Percentiles rank a stretch among this genome's conserved stretches.
Evolutionary conservation across 306 rosid genomes (phyloP).

Genomic region (Coriaria nepalensis): DNA sequence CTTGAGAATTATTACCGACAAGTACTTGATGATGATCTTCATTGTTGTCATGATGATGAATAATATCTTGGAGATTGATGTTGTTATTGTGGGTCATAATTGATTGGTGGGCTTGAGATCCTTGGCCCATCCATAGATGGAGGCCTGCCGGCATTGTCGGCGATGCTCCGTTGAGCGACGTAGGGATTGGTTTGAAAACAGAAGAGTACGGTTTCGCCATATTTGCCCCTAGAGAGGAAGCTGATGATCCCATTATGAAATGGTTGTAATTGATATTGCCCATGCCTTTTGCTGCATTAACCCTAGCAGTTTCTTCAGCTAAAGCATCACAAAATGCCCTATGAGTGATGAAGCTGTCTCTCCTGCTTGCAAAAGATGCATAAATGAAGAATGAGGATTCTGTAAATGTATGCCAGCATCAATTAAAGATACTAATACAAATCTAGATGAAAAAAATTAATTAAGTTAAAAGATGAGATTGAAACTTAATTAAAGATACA

Average conservation of each 20-base stretch:
- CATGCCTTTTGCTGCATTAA: constrained; percentile 37
- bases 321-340: constrained; percentile 89
- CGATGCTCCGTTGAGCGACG: constrained; percentile 17
- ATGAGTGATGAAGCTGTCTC: constrained; percentile 89
- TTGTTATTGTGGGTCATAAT: constrained; percentile 12
- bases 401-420: too few species aligned
- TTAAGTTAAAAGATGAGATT: too few species aligned
- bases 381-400: too few species aligned
- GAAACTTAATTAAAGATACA: too few species aligned
- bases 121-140: constrained; percentile 45
- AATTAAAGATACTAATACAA: not conserved
- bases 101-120: constrained; percentile 15
- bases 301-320: constrained; percentile 87
- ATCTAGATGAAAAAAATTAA: not conserved
- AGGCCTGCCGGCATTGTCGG: constrained; percentile 23
- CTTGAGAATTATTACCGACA: constrained; percentile 13
- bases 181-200: constrained; percentile 41
- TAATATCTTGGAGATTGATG: constrained; percentile 18
- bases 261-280: constrained; percentile 26
- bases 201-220: constrained; percentile 40
- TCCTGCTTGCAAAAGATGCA: constrained; percentile 31
- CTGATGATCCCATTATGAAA: constrained; percentile 23
- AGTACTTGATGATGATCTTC: too few species aligned
- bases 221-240: constrained; percentile 21
- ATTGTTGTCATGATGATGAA: constrained; percentile 29